Evolutionary conservation across 208 protist genomes (phyloP), one percentile per base, ranked within the genome.

Genomic region (Tritrichomonas foetus): DNA sequence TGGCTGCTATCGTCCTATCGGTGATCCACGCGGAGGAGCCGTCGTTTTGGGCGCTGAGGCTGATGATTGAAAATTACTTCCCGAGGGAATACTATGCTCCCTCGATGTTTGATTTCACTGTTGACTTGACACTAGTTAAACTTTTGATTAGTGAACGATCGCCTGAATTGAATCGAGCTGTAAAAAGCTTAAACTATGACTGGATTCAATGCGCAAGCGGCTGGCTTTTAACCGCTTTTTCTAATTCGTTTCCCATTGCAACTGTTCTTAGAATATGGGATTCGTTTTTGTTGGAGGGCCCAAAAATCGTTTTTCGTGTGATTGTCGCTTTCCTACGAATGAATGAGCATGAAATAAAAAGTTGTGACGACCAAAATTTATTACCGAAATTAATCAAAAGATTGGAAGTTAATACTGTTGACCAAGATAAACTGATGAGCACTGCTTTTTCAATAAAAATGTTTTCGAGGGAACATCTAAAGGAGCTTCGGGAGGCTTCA

Each of bases 41-140:
- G 27, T 94, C 96, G 14, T 97, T 97, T 94, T 97, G 94, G 94
- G 94, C 96, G 92, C 80, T 97, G 0, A 57, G 61, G 0, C 22
- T 78, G 5, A 93, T 96, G 11, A 66, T 96, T 1, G 94, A 96
- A 93, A 47, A 74, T 13, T 78, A 95, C 57, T 64, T 96, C 41
- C 94, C 69, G 14, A 50, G 44, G 22, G 80, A 93, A 84, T 95
- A 95, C 84, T 74, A 78, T 66, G 16, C 11, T 44, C 22, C 30
- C 30, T 16, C 33, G 1, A 94, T 95, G 93, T 50, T 53, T 25
- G 66, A 64, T 39, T 41, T 66, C 11, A 30, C 66, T 53, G 72
- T 66, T 27, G 94, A 95, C 66, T 9, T 78, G 13, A 13, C 8
- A 30, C 64, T 95, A 39, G 47, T 94, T n/a, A 11, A 66, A 11